Evolutionary conservation across 768 basidiomycete genomes (phyloP).

Genomic region (Russula compacta): DNA sequence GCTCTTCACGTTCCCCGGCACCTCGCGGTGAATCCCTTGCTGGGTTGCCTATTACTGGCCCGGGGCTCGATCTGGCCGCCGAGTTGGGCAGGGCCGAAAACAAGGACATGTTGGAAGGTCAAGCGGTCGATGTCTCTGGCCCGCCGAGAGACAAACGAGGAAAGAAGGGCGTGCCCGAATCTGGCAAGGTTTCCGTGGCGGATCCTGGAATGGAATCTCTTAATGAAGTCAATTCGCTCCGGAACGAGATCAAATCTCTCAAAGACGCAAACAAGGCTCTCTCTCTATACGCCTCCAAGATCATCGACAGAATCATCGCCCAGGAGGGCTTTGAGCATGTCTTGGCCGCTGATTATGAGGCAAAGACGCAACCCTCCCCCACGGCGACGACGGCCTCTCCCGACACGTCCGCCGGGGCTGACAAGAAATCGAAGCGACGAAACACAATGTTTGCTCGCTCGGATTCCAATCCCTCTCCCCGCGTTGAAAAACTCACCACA

Average conservation of each 20-base stretch:
- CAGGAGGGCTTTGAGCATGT: conserved; percentile 97
- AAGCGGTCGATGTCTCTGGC: conserved; percentile 42
- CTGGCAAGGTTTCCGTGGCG: conserved; percentile 27
- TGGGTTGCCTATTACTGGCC: conserved; percentile 79
- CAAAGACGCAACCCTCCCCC: conserved; percentile 42
- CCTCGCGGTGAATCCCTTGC: conserved; percentile 75
- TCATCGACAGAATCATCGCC: conserved; percentile 93
- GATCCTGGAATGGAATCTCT: conserved; percentile 38
- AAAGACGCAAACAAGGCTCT: conserved; percentile 95
- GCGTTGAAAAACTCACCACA: conserved; percentile 27
- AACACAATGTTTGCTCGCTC: conserved; percentile 43
- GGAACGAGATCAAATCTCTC: conserved; percentile 82
- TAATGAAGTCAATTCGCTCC: conserved; percentile 65
- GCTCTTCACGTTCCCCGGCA: conserved; percentile 42
- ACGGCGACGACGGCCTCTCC: conserved; percentile 31
- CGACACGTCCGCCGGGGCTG: conserved; percentile 24
- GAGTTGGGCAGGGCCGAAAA: conserved; percentile 89
- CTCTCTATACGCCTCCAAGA: conserved; percentile 93
- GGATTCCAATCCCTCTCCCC: conserved; percentile 29
- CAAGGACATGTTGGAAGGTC: conserved; percentile 64
- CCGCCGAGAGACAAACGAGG: conserved; percentile 37
- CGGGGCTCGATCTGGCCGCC: conserved; percentile 82
- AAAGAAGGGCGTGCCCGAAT: conserved; percentile 27
- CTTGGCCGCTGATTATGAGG: conserved; percentile 86
- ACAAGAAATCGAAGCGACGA: conserved; percentile 48